A percentile compares a stretch with the other conserved stretches of the same genome.
phyloP scores from a whole-genome alignment of 805 yeast species.

The Danielia reshetovae region DNA sequence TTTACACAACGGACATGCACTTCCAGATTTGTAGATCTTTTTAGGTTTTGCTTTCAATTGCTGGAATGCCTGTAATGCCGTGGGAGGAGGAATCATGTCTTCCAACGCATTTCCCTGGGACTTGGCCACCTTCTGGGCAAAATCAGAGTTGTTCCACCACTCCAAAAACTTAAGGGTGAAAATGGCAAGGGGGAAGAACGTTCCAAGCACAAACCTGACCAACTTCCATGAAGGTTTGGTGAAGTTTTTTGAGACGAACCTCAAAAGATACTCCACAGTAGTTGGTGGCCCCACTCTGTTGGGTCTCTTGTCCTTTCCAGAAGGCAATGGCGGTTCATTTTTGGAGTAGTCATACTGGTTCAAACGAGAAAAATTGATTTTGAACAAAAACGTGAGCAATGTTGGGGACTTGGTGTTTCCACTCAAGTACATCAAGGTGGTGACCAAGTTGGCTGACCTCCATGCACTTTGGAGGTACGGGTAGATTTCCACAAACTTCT shows the following conservation, averaged over 20 bases:
- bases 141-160: slow-evolving; percentile 86
- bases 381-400: slow-evolving; percentile 55
- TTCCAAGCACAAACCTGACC: slow-evolving; percentile 34
- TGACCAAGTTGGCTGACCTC: slow-evolving; percentile 48
- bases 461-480: slow-evolving; percentile 52
- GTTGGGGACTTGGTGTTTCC: slow-evolving; percentile 64
- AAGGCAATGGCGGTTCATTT: slow-evolving; percentile 22
- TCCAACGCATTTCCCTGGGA: slow-evolving; percentile 45
- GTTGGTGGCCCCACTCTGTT: slow-evolving; percentile 41
- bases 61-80: slow-evolving; percentile 19
- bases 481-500: slow-evolving; percentile 52
- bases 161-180: slow-evolving; percentile 80
- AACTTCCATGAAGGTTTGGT: slow-evolving; percentile 29
- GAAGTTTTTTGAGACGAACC: slow-evolving; percentile 18
- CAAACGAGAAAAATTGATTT: slow-evolving; percentile 63
- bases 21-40: slow-evolving; percentile 26
- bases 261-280: slow-evolving; percentile 30
- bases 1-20: slow-evolving; percentile 67
- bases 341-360: slow-evolving; percentile 46
- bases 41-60: slow-evolving; percentile 14
- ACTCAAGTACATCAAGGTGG: slow-evolving; percentile 63
- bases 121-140: slow-evolving; percentile 55
- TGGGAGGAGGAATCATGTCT: slow-evolving; percentile 47
- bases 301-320: slow-evolving; percentile 10
- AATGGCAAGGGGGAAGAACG: slow-evolving; percentile 75